phyloP scores from a whole-genome alignment of 768 basidiomycete genomes.

The Pleurotus eryngii region DNA sequence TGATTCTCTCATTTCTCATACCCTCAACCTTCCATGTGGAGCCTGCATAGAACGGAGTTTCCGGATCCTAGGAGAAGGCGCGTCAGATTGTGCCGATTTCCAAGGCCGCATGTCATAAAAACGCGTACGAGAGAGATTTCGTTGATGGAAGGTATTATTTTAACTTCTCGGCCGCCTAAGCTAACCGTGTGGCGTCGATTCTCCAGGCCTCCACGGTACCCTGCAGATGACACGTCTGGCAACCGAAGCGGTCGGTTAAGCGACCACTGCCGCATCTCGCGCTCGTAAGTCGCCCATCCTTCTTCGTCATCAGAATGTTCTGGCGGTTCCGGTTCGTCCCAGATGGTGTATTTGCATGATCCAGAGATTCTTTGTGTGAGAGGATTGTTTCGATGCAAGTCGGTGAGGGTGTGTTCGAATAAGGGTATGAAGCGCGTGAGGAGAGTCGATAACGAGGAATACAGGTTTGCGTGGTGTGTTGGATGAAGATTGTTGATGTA shows the following conservation, averaged over 20 bases:
- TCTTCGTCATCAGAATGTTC: slow-evolving; percentile 48
- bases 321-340: slow-evolving; percentile 48
- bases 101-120: background rate
- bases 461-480: slow-evolving; percentile 21
- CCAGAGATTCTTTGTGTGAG: slow-evolving; percentile 39
- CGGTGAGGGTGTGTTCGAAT: slow-evolving; percentile 51
- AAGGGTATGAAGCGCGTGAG: slow-evolving; percentile 40
- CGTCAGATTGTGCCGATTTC: slow-evolving; percentile 1
- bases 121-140: slow-evolving; percentile 39
- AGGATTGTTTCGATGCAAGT: slow-evolving; percentile 48
- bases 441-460: slow-evolving; percentile 28
- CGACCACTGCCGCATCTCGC: slow-evolving; percentile 39
- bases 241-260: slow-evolving; percentile 40
- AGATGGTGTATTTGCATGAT: slow-evolving; percentile 35
- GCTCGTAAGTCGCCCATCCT: slow-evolving; percentile 40
- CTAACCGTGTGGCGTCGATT: slow-evolving; percentile 32
- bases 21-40: slow-evolving; percentile 50
- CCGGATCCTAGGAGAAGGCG: slow-evolving; percentile 23
- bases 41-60: slow-evolving; percentile 27
- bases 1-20: slow-evolving; percentile 50
- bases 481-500: slow-evolving; percentile 57
- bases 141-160: slow-evolving; percentile 39
- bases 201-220: slow-evolving; percentile 47
- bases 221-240: slow-evolving; percentile 39
- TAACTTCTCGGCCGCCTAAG: slow-evolving; percentile 35